A percentile compares a stretch with the other conserved stretches of the same genome.
Conservation (phyloP, 73 alveolate genomes). For the Paramecium bursaria region DNA sequence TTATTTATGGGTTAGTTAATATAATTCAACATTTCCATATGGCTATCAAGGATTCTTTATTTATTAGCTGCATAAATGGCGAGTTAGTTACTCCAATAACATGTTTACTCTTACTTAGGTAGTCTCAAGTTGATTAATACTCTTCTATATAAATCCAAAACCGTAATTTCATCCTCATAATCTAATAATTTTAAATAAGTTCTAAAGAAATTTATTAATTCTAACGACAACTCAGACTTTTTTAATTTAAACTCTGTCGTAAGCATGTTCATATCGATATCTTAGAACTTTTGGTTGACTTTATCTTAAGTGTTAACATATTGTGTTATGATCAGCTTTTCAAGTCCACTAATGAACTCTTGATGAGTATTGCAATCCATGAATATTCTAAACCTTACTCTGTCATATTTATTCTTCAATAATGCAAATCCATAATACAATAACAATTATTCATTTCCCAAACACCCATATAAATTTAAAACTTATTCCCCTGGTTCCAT, state of each 20-base stretch:
- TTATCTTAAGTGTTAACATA: constrained; percentile 10
- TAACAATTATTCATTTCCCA: constrained; percentile 31
- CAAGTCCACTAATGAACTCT: background rate
- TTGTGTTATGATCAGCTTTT: background rate
- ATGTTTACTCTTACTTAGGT: no score
- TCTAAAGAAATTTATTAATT: constrained; percentile 14
- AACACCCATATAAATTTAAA: constrained; percentile 52
- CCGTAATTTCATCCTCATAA: constrained; percentile 1
- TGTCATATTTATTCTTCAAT: constrained; percentile 17
- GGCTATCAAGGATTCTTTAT: no score
- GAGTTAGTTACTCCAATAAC: no score
- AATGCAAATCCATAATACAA: constrained; percentile 63
- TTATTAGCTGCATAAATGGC: no score
- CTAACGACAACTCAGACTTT: constrained; percentile 3
- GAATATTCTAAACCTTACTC: constrained; percentile 45
- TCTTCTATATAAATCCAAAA: no score
- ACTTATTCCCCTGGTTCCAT: constrained; percentile 46
- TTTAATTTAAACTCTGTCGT: constrained; percentile 48
- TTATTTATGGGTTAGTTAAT: no score
- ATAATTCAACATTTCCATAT: no score
- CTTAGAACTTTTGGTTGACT: background rate
- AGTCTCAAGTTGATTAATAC: no score
- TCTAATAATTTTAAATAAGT: constrained; percentile 17
- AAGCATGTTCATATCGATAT: background rate
- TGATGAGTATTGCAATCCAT: constrained; percentile 42